Base-by-base conservation (phyloP, 106 monocot genomes). In the Dioscorea dumetorum region DNA sequence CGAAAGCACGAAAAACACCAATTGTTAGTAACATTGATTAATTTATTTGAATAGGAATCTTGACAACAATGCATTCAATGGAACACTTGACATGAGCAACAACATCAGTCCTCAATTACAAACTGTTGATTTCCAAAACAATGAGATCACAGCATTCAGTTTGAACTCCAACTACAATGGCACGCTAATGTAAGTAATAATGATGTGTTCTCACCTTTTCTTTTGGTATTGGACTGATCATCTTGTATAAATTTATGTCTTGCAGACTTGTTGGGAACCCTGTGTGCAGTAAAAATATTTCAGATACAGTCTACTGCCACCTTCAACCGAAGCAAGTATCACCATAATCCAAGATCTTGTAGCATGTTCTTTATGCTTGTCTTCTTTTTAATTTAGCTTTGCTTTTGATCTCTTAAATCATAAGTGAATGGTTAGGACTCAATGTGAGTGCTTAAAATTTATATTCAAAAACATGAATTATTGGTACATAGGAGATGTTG, bases 221-320 rank as follows among this genome's bases (percentile, higher is more conserved):
- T 6, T 41, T 41, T 6, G 1, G 54, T 19, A 54, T 54, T 16
- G 19, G 18, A 54, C 18, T n/a, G n/a, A n/a, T 54, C 54, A 16
- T 54, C 31, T 23, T 34, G n/a, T 66, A 2, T 69, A 8, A 41
- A 41, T 41, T 41, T 41, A 5, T 10, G 41, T 10, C 6, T 10
- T 64, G 50, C 18, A 94, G 93, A 72, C 85, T 94, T 50, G 28
- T 68, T 24, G 78, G 70, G 8, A 94, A 94, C 73, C 93, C 89
- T 12, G 70, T 74, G 20, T 94, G 93, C 73, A 58, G n/a, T 21
- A 58, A 22, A 18, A 60, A 56, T 15, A 48, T 28, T 1, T 19
- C 74, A 12, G 74, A 71, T 41, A 41, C 58, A 18, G 21, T 48
- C 16, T 82, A 75, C 75, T 94, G 90, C 70, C 54, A 20, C 20